A percentile compares a stretch with the other conserved stretches of the same genome.
Evolutionary conservation across 2,329 filamentous ascomycete genomes (phyloP).

Genomic region (Ustulina deusta): DNA sequence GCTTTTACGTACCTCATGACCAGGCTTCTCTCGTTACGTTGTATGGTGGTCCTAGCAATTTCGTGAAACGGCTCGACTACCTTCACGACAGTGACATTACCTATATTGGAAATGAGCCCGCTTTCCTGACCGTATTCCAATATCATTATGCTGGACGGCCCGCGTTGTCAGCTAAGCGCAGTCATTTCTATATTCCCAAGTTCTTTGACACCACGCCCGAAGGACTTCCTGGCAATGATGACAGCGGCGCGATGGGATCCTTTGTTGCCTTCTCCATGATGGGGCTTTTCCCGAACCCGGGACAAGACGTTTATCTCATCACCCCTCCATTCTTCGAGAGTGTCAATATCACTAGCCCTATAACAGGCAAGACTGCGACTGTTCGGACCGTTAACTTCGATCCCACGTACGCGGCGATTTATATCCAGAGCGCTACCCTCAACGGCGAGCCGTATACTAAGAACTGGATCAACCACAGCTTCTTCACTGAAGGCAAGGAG

Average conservation of each 20-base stretch:
- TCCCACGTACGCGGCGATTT: constrained; percentile 66
- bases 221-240: constrained; percentile 78
- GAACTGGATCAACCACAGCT: constrained; percentile 76
- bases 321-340: constrained; percentile 74
- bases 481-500: constrained; percentile 73
- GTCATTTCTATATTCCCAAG: constrained; percentile 73
- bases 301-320: constrained; percentile 78
- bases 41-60: constrained; percentile 69
- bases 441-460: constrained; percentile 70
- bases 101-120: constrained; percentile 72
- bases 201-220: constrained; percentile 69
- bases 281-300: constrained; percentile 76
- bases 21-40: constrained; percentile 66
- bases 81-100: constrained; percentile 73
- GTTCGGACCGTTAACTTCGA: constrained; percentile 74
- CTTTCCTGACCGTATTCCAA: constrained; percentile 65
- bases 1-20: constrained; percentile 71
- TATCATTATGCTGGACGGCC: constrained; percentile 78
- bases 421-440: constrained; percentile 73
- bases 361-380: constrained; percentile 70
- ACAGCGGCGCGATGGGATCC: constrained; percentile 76
- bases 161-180: constrained; percentile 63
- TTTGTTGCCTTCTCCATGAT: constrained; percentile 76
- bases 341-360: constrained; percentile 67
- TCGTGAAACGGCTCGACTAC: constrained; percentile 70